Evolutionary conservation across 345 rosid genomes (phyloP).

Genomic region (Bruguiera gymnorhiza): DNA sequence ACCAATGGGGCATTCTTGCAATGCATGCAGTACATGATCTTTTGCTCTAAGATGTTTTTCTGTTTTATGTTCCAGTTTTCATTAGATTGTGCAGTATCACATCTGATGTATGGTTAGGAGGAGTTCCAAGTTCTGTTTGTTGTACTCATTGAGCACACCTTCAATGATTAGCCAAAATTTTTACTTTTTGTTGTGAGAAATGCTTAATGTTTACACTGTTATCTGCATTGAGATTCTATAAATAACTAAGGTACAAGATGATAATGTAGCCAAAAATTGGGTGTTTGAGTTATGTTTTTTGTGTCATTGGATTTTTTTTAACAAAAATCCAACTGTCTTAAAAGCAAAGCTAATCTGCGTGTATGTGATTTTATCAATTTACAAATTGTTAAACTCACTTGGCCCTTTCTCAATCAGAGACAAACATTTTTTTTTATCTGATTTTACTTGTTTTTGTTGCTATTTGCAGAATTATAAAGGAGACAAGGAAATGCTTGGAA

Average conservation of each 20-base stretch:
- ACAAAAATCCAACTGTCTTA: no score
- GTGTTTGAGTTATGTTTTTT: background rate
- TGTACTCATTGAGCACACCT: no score
- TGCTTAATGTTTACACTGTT: background rate
- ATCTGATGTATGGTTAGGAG: no score
- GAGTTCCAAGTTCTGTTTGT: no score
- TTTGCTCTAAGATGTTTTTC: background rate
- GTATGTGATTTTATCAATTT: no score
- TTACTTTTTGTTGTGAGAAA: background rate
- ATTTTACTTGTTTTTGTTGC: slow-evolving; percentile 21
- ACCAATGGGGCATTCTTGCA: background rate
- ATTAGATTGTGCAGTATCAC: background rate
- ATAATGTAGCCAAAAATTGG: background rate
- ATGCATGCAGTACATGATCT: background rate
- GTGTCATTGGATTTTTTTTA: no score
- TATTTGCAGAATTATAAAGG: slow-evolving; percentile 75
- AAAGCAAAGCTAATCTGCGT: no score
- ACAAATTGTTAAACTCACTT: no score
- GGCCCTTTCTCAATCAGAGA: background rate
- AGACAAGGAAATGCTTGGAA: slow-evolving; percentile 87
- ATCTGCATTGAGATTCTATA: background rate
- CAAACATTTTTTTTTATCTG: background rate
- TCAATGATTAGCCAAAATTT: no score
- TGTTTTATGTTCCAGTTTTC: background rate
- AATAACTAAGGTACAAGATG: background rate